phyloP scores from a whole-genome alignment of 2,329 filamentous ascomycete species.

The Colletotrichum viniferum region DNA sequence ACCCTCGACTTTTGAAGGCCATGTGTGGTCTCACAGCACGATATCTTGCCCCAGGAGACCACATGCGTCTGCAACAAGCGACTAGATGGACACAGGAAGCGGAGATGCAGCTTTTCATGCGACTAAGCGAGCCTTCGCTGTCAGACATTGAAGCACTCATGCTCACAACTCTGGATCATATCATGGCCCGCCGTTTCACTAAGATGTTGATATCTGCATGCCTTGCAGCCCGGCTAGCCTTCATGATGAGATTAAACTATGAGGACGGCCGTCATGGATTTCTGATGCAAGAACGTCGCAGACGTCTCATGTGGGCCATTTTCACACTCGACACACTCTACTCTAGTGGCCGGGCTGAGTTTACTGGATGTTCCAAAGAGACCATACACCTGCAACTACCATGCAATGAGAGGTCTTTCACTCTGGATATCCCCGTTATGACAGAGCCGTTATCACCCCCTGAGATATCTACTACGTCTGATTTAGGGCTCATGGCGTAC shows the following conservation, averaged over 20 bases:
- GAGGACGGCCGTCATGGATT: slow-evolving; percentile 22
- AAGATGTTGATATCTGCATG: slow-evolving; percentile 26
- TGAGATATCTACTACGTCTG: neutral
- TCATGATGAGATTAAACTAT: slow-evolving; percentile 25
- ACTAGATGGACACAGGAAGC: slow-evolving; percentile 28
- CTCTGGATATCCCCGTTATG: slow-evolving; percentile 8
- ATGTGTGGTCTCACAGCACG: slow-evolving; percentile 15
- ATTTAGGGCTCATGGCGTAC: slow-evolving; percentile 11
- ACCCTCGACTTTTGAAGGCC: slow-evolving; percentile 7
- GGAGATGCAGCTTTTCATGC: slow-evolving; percentile 18
- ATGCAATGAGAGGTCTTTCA: slow-evolving; percentile 6
- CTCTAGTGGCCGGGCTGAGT: slow-evolving; percentile 10
- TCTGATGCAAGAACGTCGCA: slow-evolving; percentile 19
- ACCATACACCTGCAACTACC: slow-evolving; percentile 11
- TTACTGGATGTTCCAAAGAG: slow-evolving; percentile 4
- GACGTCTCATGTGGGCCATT: slow-evolving; percentile 28
- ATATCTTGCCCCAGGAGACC: neutral
- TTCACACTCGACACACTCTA: slow-evolving; percentile 19
- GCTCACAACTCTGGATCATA: slow-evolving; percentile 24
- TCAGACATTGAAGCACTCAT: slow-evolving; percentile 27
- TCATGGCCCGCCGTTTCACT: slow-evolving; percentile 22
- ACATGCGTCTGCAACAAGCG: neutral
- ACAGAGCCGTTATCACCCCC: neutral
- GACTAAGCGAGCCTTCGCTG: slow-evolving; percentile 13
- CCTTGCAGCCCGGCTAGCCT: slow-evolving; percentile 20